phyloP scores from a whole-genome alignment of 176 grass and related monocot species.

The Saccharum officinarum region DNA sequence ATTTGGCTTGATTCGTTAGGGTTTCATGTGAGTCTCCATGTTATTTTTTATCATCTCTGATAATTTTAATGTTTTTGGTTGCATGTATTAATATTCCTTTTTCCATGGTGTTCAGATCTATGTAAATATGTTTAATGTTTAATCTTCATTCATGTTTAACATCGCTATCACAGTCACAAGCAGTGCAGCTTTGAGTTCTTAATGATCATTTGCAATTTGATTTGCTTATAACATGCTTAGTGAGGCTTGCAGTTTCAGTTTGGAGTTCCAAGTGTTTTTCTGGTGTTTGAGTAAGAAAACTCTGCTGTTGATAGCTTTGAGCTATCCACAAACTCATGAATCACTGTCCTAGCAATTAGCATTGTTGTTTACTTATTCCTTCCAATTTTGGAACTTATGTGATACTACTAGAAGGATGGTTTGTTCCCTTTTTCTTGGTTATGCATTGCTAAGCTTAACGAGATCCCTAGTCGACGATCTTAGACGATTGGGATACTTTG shows the following conservation, averaged over 20 bases:
- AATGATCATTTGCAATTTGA: neutral
- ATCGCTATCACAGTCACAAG: neutral
- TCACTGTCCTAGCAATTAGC: neutral
- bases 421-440: neutral
- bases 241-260: neutral
- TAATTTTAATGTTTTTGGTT: neutral
- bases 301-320: conserved; percentile 2
- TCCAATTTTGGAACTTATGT: neutral
- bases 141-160: neutral
- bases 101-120: neutral
- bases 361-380: neutral
- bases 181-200: neutral
- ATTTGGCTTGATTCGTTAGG: neutral
- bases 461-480: neutral
- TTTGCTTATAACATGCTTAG: neutral
- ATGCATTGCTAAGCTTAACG: neutral
- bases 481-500: neutral
- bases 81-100: neutral
- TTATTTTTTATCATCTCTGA: neutral
- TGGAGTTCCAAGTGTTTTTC: neutral
- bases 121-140: neutral
- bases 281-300: neutral
- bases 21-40: neutral
- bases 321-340: neutral
- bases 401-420: no score